Evolutionary conservation across 352 stramenopile species (phyloP), one percentile per base, ranked within the genome.

Genomic region (Globisporangium nunn): DNA sequence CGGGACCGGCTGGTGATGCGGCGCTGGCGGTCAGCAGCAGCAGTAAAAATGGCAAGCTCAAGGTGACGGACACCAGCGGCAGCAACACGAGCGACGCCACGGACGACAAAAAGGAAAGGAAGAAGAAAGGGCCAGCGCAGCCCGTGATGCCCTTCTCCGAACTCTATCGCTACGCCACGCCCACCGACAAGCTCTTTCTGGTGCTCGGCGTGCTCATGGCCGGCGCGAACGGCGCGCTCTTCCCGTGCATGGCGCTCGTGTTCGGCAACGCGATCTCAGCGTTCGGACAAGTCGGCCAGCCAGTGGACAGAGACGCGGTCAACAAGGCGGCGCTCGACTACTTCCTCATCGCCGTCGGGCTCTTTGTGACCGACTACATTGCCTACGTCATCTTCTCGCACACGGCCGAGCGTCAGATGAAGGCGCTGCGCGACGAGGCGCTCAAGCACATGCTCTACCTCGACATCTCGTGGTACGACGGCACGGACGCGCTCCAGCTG

Each of bases 381-480:
- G 62, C 64, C 23, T 81, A 65, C 51, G 40, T 69, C 31, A 41
- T 67, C 17, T 75, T 78, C 59, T 64, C 51, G 15, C 59, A 43
- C 5, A 61, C 62, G 0, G 63, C 72, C 12, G 72, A 81, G 62
- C 70, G 72, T 6, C 72, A 81, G 52, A 74, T 85, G 69, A 75
- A 81, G 52, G 46, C 50, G 8, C 55, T 85, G 12, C 67, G 75
- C 5, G 57, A 59, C 1, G 47, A 67, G 14, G 62, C 54, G 6
- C 50, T 85, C 33, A 55, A 54, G 17, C 71, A 79, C 61, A 78
- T 85, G 68, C 63, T 85, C 30, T 61, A 78, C 44, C 52, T 81
- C 59, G 67, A 85, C 41, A 76, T 85, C 31, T 18, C 49, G 10
- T 85, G 75, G 75, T 83, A 80, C 63, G 75, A 85, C 47, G 10